Evolutionary conservation across 2,329 filamentous ascomycete genomes (phyloP).

Genomic region (Botrytis hyacinthi): DNA sequence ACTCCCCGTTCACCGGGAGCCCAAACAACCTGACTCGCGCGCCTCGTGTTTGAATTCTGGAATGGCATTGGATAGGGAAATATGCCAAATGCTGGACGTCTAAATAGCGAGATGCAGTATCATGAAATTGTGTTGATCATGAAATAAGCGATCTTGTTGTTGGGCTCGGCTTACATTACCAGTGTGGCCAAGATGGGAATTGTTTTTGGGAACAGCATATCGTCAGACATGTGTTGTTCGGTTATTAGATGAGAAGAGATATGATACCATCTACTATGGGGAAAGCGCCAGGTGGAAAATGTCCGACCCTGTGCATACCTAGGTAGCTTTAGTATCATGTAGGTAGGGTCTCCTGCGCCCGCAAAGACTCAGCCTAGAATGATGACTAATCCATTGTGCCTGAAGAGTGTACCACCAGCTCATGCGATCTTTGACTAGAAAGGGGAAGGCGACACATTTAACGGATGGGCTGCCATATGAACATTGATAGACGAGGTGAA

Average conservation of each 20-base stretch:
- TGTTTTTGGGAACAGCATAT: neutral
- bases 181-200: neutral
- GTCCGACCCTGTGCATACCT: neutral
- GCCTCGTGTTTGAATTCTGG: neutral
- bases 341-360: neutral
- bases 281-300: neutral
- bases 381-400: neutral
- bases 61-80: neutral
- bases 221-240: neutral
- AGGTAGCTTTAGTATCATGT: neutral
- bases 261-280: neutral
- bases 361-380: neutral
- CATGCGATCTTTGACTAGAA: neutral
- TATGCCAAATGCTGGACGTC: neutral
- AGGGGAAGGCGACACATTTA: neutral
- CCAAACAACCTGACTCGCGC: neutral
- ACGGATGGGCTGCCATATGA: neutral
- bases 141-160: neutral
- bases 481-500: neutral
- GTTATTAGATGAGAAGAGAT: neutral
- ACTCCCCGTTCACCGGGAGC: neutral
- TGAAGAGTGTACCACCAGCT: neutral
- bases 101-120: neutral
- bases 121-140: neutral
- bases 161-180: neutral